Percentiles rank a stretch among this genome's conserved stretches.
These are phyloP conservation scores for Macrocystidia cucumis DNA, from an alignment of 1,284 basidiomycete genomes.

Conservation along the genomic window DNA sequence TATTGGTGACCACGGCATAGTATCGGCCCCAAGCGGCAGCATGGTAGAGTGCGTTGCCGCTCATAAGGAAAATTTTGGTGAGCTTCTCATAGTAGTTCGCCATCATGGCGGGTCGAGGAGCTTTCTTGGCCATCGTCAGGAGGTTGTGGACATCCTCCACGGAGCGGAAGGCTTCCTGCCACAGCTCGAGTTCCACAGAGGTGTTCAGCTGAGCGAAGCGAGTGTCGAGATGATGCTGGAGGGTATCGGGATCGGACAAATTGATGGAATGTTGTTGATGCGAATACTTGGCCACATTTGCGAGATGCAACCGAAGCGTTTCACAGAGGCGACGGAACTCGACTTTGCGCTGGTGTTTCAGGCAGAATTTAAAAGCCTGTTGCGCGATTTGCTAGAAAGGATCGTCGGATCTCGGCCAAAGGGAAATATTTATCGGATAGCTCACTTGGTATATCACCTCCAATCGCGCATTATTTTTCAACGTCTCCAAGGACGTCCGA, in stretches of 20 bases:
- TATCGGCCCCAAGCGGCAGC: conserved; percentile 95
- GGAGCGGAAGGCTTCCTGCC: conserved; percentile 99
- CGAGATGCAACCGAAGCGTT: conserved; percentile 90
- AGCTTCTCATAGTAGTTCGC: conserved; percentile 99
- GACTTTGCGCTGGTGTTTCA: conserved; percentile 91
- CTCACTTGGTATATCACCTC: conserved; percentile 92
- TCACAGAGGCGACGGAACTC: conserved; percentile 98
- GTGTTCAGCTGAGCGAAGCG: conserved; percentile 97
- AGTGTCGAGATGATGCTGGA: conserved; percentile 96
- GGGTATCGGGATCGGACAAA: conserved; percentile 91
- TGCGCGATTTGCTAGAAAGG: conserved; percentile 80
- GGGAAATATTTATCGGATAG: conserved; percentile 7
- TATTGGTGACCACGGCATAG: conserved; percentile 59
- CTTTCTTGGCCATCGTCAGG: conserved; percentile 89
- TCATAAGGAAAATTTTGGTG: conserved; percentile 92
- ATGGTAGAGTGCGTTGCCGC: conserved; percentile 92
- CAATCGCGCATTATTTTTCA: conserved; percentile 94
- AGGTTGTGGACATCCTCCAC: conserved; percentile 98
- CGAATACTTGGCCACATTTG: conserved; percentile 94
- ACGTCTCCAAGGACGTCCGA: conserved; percentile 91
- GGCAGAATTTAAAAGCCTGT: conserved; percentile 96
- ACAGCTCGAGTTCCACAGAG: conserved; percentile 97
- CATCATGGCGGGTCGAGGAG: conserved; percentile 93
- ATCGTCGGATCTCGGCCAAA: conserved; percentile 6
- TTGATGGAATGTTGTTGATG: conserved; percentile 98